phyloP scores from a whole-genome alignment of 441 rosid genomes.

The Geranium incanum region DNA sequence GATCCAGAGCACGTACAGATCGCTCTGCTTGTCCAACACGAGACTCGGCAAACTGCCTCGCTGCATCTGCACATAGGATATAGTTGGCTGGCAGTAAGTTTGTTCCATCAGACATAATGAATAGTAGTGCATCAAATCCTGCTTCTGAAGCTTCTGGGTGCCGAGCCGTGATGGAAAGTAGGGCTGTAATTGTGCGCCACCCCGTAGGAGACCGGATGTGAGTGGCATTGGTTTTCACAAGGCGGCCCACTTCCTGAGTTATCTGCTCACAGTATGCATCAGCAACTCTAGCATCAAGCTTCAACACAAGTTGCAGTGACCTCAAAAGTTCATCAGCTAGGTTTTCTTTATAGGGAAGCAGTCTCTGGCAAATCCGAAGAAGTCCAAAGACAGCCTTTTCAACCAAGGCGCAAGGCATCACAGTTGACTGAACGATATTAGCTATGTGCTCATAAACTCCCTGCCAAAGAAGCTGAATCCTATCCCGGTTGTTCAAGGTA shows the following conservation, averaged over 20 bases:
- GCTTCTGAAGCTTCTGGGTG: conserved; percentile 94
- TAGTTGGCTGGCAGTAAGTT: conserved; percentile 71
- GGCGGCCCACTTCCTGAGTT: conserved; percentile 80
- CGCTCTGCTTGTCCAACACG: conserved; percentile 83
- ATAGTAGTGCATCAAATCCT: conserved; percentile 69
- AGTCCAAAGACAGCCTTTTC: conserved; percentile 96
- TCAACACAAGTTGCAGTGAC: conserved; percentile 83
- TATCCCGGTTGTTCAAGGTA: conserved; percentile 85
- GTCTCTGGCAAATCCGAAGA: conserved; percentile 80
- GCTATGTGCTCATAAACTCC: conserved; percentile 93
- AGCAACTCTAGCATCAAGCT: conserved; percentile 93
- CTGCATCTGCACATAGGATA: conserved; percentile 65
- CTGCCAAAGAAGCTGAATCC: conserved; percentile 86
- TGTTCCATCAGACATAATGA: conserved; percentile 75
- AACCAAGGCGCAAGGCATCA: conserved; percentile 79
- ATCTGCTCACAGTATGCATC: conserved; percentile 95
- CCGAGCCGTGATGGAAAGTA: conserved; percentile 81
- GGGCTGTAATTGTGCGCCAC: conserved; percentile 81
- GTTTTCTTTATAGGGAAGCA: conserved; percentile 92
- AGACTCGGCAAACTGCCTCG: conserved; percentile 96
- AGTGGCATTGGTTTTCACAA: conserved; percentile 86
- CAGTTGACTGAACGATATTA: conserved; percentile 80
- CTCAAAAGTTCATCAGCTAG: conserved; percentile 87
- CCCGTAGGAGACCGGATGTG: conserved; percentile 88
- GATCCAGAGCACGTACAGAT: conserved; percentile 65